Conservation (phyloP, 768 basidiomycete genomes). For the Mycena alexandri region DNA sequence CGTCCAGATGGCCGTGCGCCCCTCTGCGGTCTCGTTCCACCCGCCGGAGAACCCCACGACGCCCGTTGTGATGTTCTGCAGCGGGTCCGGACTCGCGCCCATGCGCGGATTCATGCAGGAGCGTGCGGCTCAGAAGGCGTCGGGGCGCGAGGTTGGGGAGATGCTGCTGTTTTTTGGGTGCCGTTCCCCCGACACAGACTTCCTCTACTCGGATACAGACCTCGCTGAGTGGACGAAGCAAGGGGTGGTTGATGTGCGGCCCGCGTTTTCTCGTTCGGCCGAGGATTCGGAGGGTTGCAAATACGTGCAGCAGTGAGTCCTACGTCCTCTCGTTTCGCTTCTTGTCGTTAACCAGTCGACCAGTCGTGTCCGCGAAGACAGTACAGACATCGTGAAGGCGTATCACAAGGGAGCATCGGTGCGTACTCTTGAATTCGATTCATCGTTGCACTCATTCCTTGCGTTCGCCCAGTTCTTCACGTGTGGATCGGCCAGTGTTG, state of each 20-base stretch:
- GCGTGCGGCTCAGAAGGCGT: conserved; percentile 57
- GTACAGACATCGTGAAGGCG: conserved; percentile 47
- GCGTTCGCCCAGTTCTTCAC: conserved; percentile 52
- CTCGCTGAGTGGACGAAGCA: conserved; percentile 55
- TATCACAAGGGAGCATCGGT: conserved; percentile 53
- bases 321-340: background rate
- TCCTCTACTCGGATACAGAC: conserved; percentile 57
- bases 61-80: conserved; percentile 60
- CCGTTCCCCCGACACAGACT: conserved; percentile 54
- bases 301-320: conserved; percentile 54
- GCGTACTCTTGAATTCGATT: conserved; percentile 9
- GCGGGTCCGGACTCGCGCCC: conserved; percentile 62
- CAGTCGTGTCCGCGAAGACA: conserved; percentile 59
- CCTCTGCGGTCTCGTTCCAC: conserved; percentile 56
- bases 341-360: background rate
- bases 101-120: conserved; percentile 67
- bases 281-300: conserved; percentile 48
- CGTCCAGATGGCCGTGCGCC: conserved; percentile 57
- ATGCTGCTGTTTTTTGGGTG: conserved; percentile 65
- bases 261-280: conserved; percentile 52
- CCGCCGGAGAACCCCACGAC: conserved; percentile 51
- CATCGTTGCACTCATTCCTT: background rate
- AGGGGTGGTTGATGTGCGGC: conserved; percentile 59
- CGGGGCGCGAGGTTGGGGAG: conserved; percentile 55
- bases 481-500: conserved; percentile 56